Evolutionary conservation across 192 early-diverging fungal genomes (phyloP).

Genomic region (Haplosporangium gracile): DNA sequence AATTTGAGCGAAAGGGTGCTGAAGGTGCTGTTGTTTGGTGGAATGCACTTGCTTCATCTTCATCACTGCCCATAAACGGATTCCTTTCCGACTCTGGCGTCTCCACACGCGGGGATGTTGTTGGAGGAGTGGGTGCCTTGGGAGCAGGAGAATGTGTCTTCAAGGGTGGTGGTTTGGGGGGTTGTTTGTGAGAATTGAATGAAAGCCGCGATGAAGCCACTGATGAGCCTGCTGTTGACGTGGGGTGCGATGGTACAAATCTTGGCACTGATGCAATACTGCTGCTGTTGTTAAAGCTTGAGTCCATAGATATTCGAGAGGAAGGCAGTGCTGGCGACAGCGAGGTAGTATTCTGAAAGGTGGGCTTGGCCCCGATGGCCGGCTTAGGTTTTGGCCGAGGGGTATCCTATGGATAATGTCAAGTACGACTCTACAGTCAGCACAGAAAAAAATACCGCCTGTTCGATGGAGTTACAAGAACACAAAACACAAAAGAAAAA

Average conservation of each 20-base stretch:
- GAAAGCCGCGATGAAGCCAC: conserved; percentile 10
- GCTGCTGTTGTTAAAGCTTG: not conserved
- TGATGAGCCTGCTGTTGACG: not conserved
- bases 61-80: conserved; percentile 51
- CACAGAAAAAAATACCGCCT: not conserved
- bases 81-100: conserved; percentile 39
- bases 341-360: not conserved
- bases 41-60: conserved; percentile 24
- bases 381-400: conserved; percentile 30
- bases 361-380: conserved; percentile 18
- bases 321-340: not conserved
- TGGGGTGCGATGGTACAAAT: conserved; percentile 6
- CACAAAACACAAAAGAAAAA: not conserved
- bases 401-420: conserved; percentile 13
- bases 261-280: conserved; percentile 4
- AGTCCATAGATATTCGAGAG: conserved; percentile 36
- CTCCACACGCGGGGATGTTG: conserved; percentile 17
- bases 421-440: not conserved
- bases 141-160: not conserved
- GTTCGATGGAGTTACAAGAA: not conserved
- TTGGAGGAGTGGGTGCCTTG: conserved; percentile 45
- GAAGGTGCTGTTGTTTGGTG: not conserved
- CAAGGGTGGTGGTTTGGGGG: conserved; percentile 12
- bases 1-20: not conserved
- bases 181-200: conserved; percentile 12